A percentile compares a stretch with the other conserved stretches of the same genome.
Conservation (phyloP, 306 rosid genomes). For the Glycine tomentella region DNA sequence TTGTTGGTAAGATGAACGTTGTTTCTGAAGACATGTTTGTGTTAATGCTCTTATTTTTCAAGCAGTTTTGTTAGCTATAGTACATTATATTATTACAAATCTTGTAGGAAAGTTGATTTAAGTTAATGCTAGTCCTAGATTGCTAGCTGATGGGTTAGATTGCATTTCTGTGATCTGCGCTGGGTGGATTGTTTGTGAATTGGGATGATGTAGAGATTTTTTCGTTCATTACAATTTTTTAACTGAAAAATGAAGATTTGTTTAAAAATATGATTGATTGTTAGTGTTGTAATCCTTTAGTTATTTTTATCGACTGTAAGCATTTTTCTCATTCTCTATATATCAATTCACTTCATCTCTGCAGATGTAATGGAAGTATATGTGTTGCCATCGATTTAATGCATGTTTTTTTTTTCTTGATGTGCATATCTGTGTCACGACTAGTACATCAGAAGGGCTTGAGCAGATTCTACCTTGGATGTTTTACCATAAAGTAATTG, state of each 20-base stretch:
- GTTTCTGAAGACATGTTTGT: not conserved
- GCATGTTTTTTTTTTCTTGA: constrained; percentile 37
- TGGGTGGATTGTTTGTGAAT: constrained; percentile 1
- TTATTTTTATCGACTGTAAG: not conserved
- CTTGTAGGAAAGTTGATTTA: not conserved
- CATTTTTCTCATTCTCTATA: not conserved
- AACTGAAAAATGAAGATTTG: not conserved
- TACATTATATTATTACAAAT: not conserved
- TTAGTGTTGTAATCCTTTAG: not conserved
- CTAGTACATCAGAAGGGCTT: constrained; percentile 89
- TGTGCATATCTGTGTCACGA: constrained; percentile 81
- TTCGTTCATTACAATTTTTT: not conserved
- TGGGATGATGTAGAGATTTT: not conserved
- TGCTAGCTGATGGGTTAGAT: not conserved
- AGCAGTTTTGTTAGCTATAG: not conserved
- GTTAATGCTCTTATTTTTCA: not conserved
- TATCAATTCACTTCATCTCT: not conserved
- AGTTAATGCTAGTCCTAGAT: not conserved
- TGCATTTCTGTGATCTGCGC: not conserved
- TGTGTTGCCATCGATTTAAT: not conserved
- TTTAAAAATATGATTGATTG: not conserved
- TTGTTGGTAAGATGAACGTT: not conserved
- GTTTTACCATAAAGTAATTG: constrained; percentile 95
- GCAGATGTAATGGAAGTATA: not conserved
- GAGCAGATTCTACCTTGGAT: constrained; percentile 99